Percentiles rank a stretch among this genome's conserved stretches.
Conservation (phyloP, 1,284 basidiomycete genomes). For the Leucoagaricus sp. region DNA sequence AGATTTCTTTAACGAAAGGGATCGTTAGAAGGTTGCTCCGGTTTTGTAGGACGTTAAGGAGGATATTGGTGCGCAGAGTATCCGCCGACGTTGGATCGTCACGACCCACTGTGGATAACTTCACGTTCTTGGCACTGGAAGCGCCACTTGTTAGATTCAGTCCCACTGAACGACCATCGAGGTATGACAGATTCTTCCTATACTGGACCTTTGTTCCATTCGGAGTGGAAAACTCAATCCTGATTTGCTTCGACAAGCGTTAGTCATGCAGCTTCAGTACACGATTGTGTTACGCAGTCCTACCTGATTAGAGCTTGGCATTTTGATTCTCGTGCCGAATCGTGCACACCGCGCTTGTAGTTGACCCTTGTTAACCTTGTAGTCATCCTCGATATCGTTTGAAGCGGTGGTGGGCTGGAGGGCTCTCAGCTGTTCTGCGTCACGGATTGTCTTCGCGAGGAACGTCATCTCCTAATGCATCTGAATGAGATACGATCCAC, state of each 20-base stretch:
- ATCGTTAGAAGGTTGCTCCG: slow-evolving; percentile 31
- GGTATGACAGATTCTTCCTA: slow-evolving; percentile 14
- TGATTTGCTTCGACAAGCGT: neutral
- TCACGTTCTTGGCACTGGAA: slow-evolving; percentile 18
- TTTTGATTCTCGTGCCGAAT: slow-evolving; percentile 42
- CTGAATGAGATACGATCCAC: neutral
- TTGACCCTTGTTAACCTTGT: slow-evolving; percentile 23
- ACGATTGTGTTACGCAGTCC: neutral
- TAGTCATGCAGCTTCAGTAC: neutral
- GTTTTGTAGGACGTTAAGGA: slow-evolving; percentile 40
- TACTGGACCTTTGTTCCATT: slow-evolving; percentile 14
- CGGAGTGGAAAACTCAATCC: neutral
- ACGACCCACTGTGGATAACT: slow-evolving; percentile 44
- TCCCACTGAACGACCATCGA: slow-evolving; percentile 16
- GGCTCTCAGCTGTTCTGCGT: slow-evolving; percentile 36
- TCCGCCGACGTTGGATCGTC: slow-evolving; percentile 46
- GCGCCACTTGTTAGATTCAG: slow-evolving; percentile 8
- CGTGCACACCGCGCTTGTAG: slow-evolving; percentile 38
- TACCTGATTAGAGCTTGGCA: slow-evolving; percentile 34
- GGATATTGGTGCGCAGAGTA: slow-evolving; percentile 28
- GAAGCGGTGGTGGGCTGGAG: slow-evolving; percentile 38
- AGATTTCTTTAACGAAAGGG: slow-evolving; percentile 49
- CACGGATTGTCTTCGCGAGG: slow-evolving; percentile 41
- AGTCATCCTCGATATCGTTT: slow-evolving; percentile 43
- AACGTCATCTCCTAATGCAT: slow-evolving; percentile 31